Percentiles rank a stretch among this genome's conserved stretches.
Conservation (phyloP, 768 basidiomycete species). For the Tricholoma furcatifolium region DNA sequence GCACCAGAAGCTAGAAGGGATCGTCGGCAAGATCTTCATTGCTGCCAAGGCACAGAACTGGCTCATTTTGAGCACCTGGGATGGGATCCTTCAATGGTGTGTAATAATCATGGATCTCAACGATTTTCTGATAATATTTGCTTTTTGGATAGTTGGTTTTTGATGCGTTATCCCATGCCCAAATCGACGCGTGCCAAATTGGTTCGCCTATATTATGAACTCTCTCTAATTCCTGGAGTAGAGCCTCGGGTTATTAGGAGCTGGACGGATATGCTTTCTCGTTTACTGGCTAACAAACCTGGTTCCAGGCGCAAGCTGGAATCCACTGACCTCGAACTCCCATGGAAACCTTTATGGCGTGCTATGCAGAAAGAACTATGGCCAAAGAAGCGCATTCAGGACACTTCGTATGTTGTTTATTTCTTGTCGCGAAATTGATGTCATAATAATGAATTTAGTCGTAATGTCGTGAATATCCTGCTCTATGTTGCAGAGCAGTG, state of each 20-base stretch:
- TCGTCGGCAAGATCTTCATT: slow-evolving; percentile 65
- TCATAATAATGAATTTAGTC: slow-evolving; percentile 29
- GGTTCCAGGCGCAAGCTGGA: slow-evolving; percentile 69
- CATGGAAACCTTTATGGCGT: slow-evolving; percentile 79
- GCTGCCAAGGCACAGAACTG: slow-evolving; percentile 78
- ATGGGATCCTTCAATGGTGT: slow-evolving; percentile 77
- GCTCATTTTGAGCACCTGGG: slow-evolving; percentile 73
- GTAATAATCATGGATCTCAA: slow-evolving; percentile 14
- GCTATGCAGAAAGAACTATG: slow-evolving; percentile 72
- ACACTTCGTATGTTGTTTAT: slow-evolving; percentile 47
- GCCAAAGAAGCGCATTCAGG: slow-evolving; percentile 62
- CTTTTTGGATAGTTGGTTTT: slow-evolving; percentile 58
- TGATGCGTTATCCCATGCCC: slow-evolving; percentile 77
- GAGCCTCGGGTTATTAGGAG: slow-evolving; percentile 68
- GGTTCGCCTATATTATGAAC: slow-evolving; percentile 73
- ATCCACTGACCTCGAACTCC: slow-evolving; percentile 60
- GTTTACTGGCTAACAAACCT: slow-evolving; percentile 65
- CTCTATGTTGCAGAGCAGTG: slow-evolving; percentile 74
- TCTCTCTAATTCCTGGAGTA: slow-evolving; percentile 74
- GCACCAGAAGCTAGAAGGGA: slow-evolving; percentile 65
- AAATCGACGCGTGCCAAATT: slow-evolving; percentile 70
- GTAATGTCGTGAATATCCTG: slow-evolving; percentile 69
- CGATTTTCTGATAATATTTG: not conserved
- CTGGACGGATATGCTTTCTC: slow-evolving; percentile 79
- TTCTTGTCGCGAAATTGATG: not conserved